Evolutionary conservation across 768 basidiomycete species (phyloP), one percentile per base, ranked within the genome.

Genomic region (Multifurca ochricompacta): DNA sequence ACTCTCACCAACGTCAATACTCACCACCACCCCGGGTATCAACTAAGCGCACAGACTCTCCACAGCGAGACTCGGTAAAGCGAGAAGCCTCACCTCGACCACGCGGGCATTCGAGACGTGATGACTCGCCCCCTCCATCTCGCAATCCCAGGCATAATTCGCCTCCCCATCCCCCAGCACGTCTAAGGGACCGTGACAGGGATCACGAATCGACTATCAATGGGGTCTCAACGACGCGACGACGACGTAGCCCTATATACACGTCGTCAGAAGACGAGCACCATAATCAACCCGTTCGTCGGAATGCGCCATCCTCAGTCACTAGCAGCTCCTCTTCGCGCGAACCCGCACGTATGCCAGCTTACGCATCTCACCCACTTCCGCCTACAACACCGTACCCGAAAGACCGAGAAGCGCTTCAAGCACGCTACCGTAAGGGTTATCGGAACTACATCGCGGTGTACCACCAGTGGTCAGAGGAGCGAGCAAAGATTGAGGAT

Each of bases 401-500:
- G 19, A 68, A 71, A 0, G 79, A 83, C 59, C 80, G 72, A 48
- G 72, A 71, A 3, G 69, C 69, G 23, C 73, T 87, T 21, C 79
- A 82, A 13, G 67, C 68, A 25, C 70, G 73, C 44, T 87, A 87
- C 56, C 72, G 73, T 34, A 61, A 68, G 13, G 72, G 73, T 23
- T 87, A 83, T 58, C 45, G 68, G 9, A 71, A 76, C 34, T 85
- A 86, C 59, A 56, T 82, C 40, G 62, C 63, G 1, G 67, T 72
- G 14, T 79, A 77, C 58, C 67, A 73, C 30, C 69, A 74, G 63
- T 64, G 83, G 43, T 64, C 74, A 21, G 69, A 69, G 6, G 77
- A 83, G 64, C 78, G 77, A 61, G 65, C 68, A 44, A 78, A 75
- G 62, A 71, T 82, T 28, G 75, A 80, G 65, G 72, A 69, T n/a